Conservation (phyloP, 2,329 filamentous ascomycete genomes). For the Trichoderma sp. region DNA sequence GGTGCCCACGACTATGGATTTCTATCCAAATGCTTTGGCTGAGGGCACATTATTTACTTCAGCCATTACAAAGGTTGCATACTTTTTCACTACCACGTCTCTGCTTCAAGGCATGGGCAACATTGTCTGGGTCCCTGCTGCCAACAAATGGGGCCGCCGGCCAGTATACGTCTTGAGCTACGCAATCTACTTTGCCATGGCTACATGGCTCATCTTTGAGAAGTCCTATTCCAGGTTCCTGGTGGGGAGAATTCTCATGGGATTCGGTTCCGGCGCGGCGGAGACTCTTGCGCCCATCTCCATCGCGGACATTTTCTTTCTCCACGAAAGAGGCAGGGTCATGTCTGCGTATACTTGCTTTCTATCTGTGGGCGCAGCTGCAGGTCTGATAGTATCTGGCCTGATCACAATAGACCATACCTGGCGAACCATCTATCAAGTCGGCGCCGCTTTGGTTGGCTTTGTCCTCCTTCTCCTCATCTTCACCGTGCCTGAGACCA, state of each 20-base stretch:
- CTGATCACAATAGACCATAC: slow-evolving; percentile 53
- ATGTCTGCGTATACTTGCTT: slow-evolving; percentile 53
- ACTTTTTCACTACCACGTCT: slow-evolving; percentile 57
- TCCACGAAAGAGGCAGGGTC: slow-evolving; percentile 57
- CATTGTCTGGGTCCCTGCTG: slow-evolving; percentile 52
- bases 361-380: slow-evolving; percentile 48
- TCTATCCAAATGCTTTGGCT: slow-evolving; percentile 47
- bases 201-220: slow-evolving; percentile 50
- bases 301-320: slow-evolving; percentile 60
- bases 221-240: slow-evolving; percentile 48
- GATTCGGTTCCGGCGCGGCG: slow-evolving; percentile 57
- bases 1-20: slow-evolving; percentile 50
- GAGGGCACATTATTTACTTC: slow-evolving; percentile 36
- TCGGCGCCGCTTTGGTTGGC: slow-evolving; percentile 55
- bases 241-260: slow-evolving; percentile 54
- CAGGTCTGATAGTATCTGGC: slow-evolving; percentile 50
- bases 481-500: slow-evolving; percentile 61
- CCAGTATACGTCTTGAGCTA: slow-evolving; percentile 51
- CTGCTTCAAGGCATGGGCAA: slow-evolving; percentile 54
- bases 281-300: slow-evolving; percentile 57
- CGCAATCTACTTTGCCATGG: slow-evolving; percentile 46
- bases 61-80: slow-evolving; percentile 51
- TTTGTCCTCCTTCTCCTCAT: slow-evolving; percentile 51
- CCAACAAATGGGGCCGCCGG: slow-evolving; percentile 51
- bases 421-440: slow-evolving; percentile 58